Base-by-base conservation (phyloP, 2,329 filamentous ascomycete species). In the Ophidiomyces ophidiicola region DNA sequence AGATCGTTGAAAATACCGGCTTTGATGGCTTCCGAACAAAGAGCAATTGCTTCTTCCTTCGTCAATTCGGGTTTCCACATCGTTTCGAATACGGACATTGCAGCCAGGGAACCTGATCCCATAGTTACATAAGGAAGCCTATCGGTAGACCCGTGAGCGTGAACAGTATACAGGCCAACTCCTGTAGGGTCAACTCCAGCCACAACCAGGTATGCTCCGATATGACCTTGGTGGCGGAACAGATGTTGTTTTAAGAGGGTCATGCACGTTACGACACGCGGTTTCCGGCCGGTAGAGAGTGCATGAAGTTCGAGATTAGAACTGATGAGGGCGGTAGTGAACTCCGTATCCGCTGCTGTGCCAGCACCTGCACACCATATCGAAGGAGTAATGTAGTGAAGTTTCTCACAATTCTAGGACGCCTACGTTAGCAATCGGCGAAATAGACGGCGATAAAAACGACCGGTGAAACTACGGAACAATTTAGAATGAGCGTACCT, bases 91-190 rank as follows among this genome's bases (percentile, higher is more conserved):
- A 98, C 82, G 21, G 83, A 84, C 90, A 98, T 98, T 58, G 90
- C 90, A 19, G 90, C 90, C 50, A 98, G 70, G 33, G 85, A 94
- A 48, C 90, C 90, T 17, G 83, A 93, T 39, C 90, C 90, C 90
- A 98, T 98, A 49, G 92, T 98, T 50, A 98, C 92, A 63, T 98
- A 98, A 36, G 90, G 90, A 34, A 98, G 79, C 71, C 96, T 98
- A 69, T 98, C 90, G 46, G 90, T 98, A 55, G 82, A 90, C 50
- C 92, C 90, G 71, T 98, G 92, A 44, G 90, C 90, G 67, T 98
- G 90, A 30, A 98, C 90, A 48, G 92, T 98, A 72, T 93, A 98
- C 46, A 98, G 80, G 55, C 94, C 86, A 32, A 81, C 78, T 54
- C 90, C 90, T 1, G 90, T 98, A 23, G 92, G 88, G 61, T 98